A percentile compares a stretch with the other conserved stretches of the same genome.
Conservation (phyloP, 1,284 basidiomycete genomes). For the Wolfiporia cocos region DNA sequence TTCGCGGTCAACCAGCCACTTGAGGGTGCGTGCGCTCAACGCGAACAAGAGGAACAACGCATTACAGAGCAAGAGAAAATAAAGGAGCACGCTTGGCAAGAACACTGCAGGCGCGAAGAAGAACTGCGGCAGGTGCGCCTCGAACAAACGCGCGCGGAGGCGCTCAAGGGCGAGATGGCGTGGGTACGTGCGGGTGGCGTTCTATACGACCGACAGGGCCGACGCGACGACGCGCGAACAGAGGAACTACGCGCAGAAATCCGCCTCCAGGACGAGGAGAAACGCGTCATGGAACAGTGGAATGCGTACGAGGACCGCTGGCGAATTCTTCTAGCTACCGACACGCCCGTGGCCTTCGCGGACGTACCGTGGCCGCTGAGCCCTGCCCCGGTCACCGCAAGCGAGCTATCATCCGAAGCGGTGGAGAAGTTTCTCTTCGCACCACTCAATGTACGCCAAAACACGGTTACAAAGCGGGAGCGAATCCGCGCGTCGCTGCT, state of each 20-base stretch:
- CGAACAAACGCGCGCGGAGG: slow-evolving; percentile 26
- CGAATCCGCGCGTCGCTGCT: slow-evolving; percentile 53
- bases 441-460: slow-evolving; percentile 35
- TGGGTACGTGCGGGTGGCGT: slow-evolving; percentile 56
- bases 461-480: slow-evolving; percentile 39
- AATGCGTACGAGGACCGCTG: slow-evolving; percentile 43
- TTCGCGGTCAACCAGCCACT: background rate
- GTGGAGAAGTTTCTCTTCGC: slow-evolving; percentile 52
- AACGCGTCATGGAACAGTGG: slow-evolving; percentile 35
- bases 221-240: slow-evolving; percentile 43
- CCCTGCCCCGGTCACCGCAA: slow-evolving; percentile 16
- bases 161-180: slow-evolving; percentile 41
- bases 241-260: slow-evolving; percentile 37
- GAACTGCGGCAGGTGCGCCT: slow-evolving; percentile 17
- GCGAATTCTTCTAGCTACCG: slow-evolving; percentile 28
- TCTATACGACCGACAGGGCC: slow-evolving; percentile 43
- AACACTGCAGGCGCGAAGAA: slow-evolving; percentile 12
- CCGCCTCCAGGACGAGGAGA: slow-evolving; percentile 33
- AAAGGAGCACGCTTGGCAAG: slow-evolving; percentile 7
- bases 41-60: background rate
- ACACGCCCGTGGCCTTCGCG: slow-evolving; percentile 27
- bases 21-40: background rate
- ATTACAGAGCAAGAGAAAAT: background rate
- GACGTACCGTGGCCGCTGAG: slow-evolving; percentile 59
- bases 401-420: slow-evolving; percentile 35